Evolutionary conservation across 768 basidiomycete species (phyloP), one percentile per base, ranked within the genome.

Genomic region (Phanerochaete carnosa): DNA sequence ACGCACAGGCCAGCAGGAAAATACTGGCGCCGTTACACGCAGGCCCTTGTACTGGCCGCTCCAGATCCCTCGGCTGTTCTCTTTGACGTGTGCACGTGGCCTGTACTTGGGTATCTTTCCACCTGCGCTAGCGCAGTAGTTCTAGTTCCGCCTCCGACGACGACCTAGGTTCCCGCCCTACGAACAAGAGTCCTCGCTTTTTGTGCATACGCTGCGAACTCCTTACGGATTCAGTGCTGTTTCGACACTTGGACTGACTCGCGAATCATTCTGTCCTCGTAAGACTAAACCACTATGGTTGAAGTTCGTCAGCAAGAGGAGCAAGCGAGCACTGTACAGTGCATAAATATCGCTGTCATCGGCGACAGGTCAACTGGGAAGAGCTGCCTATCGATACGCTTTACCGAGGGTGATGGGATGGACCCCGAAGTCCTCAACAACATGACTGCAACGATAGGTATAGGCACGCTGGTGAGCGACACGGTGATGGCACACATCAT

Each of bases 381-480:
- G 80, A 93, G 90, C 63, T 94, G 92, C 66, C 78, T 98, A 13
- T 73, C 98, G 3, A 77, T 98, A 9, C 84, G 96, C n/a, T 98
- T 98, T 78, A 94, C 95, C 2, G 95, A 98, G 70, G 91, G 96
- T 75, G 91, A 93, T 66, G 97, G 94, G 88, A 76, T 98, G 51
- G 51, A 25, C 87, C 91, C 7, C 4, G 39, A 43, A 19, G 19
- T 43, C 16, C 39, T 43, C 11, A 43, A 19, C 90, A 93, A 71
- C 93, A 95, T 87, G 49, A 90, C 85, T 62, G 89, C 91, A 28
- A 93, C 90, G 29, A 92, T 91, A 67, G 87, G 91, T 8, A 90
- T 92, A 1, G 90, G 93, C 71, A 93, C 92, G 74, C 78, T 90
- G 65, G 91, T 90, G 74, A 74, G 88, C 76, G 19, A 11, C 8